phyloP scores from a whole-genome alignment of 108 stramenopile species.

The Stephanodiscus triporus region DNA sequence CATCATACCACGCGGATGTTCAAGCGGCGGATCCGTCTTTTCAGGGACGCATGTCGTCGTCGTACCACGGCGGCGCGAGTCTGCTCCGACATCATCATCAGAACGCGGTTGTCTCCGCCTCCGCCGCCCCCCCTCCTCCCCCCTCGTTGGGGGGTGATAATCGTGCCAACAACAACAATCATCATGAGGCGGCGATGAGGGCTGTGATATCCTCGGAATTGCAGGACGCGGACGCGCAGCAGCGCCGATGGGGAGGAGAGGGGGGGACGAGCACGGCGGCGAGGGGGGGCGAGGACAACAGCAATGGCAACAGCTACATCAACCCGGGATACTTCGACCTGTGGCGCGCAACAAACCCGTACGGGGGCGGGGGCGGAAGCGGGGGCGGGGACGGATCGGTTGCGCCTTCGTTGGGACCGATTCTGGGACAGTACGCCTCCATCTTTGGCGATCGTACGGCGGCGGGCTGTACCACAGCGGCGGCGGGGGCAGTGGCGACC shows the following conservation, averaged over 20 bases:
- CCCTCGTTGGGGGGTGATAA: not conserved
- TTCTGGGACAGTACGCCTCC: not conserved
- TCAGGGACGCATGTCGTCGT: too few species aligned
- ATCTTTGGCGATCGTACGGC: not conserved
- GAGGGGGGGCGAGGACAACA: not conserved
- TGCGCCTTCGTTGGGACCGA: not conserved
- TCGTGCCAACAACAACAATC: not conserved
- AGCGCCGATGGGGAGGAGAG: not conserved
- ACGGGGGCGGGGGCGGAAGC: not conserved
- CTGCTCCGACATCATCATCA: not conserved
- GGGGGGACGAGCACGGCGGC: not conserved
- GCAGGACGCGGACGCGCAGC: not conserved
- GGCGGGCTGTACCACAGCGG: not conserved
- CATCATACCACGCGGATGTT: not conserved
- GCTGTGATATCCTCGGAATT: slow-evolving; percentile 11
- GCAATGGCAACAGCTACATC: not conserved
- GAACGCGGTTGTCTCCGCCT: not conserved
- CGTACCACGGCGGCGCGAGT: too few species aligned
- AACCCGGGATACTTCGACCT: not conserved
- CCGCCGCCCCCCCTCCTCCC: not conserved
- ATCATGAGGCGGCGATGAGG: slow-evolving; percentile 3
- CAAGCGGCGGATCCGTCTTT: too few species aligned
- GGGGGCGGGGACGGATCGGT: not conserved
- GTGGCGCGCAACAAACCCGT: not conserved
- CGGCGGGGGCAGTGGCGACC: not conserved